Evolutionary conservation across 345 rosid species (phyloP).

Genomic region (Odontarrhena argentea): DNA sequence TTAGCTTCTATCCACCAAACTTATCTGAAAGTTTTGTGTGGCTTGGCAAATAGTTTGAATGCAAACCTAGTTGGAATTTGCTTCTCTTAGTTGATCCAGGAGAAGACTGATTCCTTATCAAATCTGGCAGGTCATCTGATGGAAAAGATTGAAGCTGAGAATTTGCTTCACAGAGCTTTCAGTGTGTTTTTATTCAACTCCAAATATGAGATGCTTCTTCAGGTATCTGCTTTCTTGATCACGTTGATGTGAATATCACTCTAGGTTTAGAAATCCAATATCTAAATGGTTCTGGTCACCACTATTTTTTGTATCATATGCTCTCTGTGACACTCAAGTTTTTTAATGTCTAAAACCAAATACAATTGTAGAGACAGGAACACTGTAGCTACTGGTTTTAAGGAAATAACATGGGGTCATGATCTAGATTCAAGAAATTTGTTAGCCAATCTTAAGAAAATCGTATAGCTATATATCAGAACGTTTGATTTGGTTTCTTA

Average conservation of each 20-base stretch:
- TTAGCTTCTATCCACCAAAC: too few relatives aligned
- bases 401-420: neutral
- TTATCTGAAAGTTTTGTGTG: neutral
- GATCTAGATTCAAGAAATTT: conserved; percentile 5
- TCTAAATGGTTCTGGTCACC: neutral
- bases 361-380: neutral
- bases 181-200: conserved; percentile 95
- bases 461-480: neutral
- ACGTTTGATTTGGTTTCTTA: neutral
- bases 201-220: conserved; percentile 93
- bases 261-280: neutral
- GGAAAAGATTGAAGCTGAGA: conserved; percentile 84
- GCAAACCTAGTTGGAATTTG: neutral
- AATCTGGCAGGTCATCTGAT: conserved; percentile 79
- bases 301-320: neutral
- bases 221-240: conserved; percentile 50
- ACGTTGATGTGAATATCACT: conserved; percentile 1
- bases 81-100: conserved; percentile 6
- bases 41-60: neutral
- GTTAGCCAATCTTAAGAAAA: conserved; percentile 10
- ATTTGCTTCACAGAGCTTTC: conserved; percentile 91
- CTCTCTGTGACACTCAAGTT: conserved; percentile 9
- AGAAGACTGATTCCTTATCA: neutral
- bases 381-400: conserved; percentile 4
- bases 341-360: neutral